Evolutionary conservation across 2,329 filamentous ascomycete species (phyloP).

Genomic region (Ophioceras dolichostomum): DNA sequence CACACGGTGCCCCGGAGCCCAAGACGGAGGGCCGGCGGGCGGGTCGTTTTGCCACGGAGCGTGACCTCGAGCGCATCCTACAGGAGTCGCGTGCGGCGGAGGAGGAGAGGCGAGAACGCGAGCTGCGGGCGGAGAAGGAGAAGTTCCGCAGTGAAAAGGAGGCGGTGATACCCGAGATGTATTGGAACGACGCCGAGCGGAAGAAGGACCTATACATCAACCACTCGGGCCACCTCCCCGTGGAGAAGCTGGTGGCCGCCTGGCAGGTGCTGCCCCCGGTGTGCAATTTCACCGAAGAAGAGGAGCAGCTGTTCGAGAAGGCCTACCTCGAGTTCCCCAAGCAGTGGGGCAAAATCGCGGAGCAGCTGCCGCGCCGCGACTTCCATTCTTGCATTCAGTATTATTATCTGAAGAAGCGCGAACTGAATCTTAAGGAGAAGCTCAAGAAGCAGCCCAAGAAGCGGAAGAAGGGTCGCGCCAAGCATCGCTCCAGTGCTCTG

Average conservation of each 20-base stretch:
- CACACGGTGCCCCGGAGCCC: slow-evolving; percentile 26
- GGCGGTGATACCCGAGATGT: slow-evolving; percentile 60
- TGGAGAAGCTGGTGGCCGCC: slow-evolving; percentile 53
- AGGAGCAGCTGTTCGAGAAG: slow-evolving; percentile 59
- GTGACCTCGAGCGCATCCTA: slow-evolving; percentile 59
- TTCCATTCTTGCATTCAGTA: slow-evolving; percentile 76
- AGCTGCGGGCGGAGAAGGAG: slow-evolving; percentile 50
- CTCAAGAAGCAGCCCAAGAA: slow-evolving; percentile 51
- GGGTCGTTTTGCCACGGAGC: slow-evolving; percentile 54
- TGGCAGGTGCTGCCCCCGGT: slow-evolving; percentile 63
- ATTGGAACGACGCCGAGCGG: slow-evolving; percentile 48
- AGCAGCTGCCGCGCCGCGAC: slow-evolving; percentile 52
- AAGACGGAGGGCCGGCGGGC: slow-evolving; percentile 43
- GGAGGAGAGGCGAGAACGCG: slow-evolving; percentile 57
- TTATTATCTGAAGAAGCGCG: slow-evolving; percentile 71
- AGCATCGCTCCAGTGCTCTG: slow-evolving; percentile 49
- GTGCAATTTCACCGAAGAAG: slow-evolving; percentile 63
- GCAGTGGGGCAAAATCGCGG: slow-evolving; percentile 70
- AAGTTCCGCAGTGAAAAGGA: slow-evolving; percentile 67
- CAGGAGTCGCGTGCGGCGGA: slow-evolving; percentile 61
- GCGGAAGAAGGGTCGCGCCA: slow-evolving; percentile 43
- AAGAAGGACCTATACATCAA: slow-evolving; percentile 50
- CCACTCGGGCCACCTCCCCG: slow-evolving; percentile 49
- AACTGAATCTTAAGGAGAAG: slow-evolving; percentile 65
- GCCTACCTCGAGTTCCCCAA: slow-evolving; percentile 66